Conservation (phyloP, 2,329 filamentous ascomycete species). For the Alternaria metachromatica region DNA sequence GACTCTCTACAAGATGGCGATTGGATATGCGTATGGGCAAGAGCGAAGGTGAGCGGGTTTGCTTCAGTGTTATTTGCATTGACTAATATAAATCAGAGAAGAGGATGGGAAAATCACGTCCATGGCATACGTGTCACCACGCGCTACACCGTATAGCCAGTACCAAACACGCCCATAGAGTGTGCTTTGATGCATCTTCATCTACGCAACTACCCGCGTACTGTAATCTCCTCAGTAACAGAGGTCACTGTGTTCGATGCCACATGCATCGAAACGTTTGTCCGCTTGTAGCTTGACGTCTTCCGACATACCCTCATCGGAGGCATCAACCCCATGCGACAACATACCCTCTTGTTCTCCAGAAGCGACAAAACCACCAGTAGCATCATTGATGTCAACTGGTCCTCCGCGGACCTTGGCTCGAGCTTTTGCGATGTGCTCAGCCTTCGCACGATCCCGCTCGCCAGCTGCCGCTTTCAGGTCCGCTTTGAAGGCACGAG, state of each 20-base stretch:
- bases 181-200: neutral
- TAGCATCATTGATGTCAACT: neutral
- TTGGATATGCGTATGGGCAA: slow-evolving; percentile 25
- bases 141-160: slow-evolving; percentile 16
- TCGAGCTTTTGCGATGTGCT: slow-evolving; percentile 20
- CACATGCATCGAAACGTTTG: slow-evolving; percentile 12
- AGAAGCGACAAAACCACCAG: neutral
- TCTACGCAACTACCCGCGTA: neutral
- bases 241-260: slow-evolving; percentile 1
- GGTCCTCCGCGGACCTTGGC: slow-evolving; percentile 20
- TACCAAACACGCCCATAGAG: neutral
- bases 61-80: neutral
- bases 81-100: slow-evolving; percentile 12
- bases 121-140: slow-evolving; percentile 18
- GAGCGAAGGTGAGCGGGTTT: slow-evolving; percentile 24
- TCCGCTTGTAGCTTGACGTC: neutral
- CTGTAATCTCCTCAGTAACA: slow-evolving; percentile 14
- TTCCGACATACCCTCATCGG: neutral
- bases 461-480: slow-evolving; percentile 6
- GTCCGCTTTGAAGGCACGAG: slow-evolving; percentile 17
- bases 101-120: slow-evolving; percentile 27
- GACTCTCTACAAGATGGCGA: slow-evolving; percentile 20
- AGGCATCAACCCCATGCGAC: neutral
- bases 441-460: slow-evolving; percentile 4
- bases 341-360: neutral